Conservation (phyloP, 768 basidiomycete genomes). For the Podaxis pistillaris region DNA sequence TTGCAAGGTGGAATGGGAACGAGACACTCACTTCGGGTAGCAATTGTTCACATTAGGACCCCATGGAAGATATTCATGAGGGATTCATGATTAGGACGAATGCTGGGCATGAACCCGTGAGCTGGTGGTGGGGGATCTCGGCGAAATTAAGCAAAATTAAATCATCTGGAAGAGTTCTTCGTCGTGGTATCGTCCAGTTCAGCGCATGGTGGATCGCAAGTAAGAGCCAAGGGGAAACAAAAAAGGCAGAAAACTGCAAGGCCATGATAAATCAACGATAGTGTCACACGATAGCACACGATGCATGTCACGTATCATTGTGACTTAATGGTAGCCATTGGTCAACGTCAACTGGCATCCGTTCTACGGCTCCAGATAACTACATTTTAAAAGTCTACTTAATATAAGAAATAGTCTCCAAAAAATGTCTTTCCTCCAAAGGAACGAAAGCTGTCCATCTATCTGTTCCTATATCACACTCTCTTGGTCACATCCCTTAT, state of each 20-base stretch:
- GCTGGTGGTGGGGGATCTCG: neutral
- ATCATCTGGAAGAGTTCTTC: neutral
- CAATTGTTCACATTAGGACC: neutral
- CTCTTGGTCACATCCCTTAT: neutral
- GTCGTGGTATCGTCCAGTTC: neutral
- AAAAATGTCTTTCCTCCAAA: neutral
- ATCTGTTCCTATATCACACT: neutral
- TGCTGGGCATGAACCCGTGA: neutral
- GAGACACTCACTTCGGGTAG: neutral
- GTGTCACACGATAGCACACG: neutral
- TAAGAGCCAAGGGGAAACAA: neutral
- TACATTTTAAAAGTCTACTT: constrained; percentile 2
- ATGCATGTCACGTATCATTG: neutral
- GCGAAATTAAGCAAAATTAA: neutral
- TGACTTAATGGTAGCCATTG: neutral
- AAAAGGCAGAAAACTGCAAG: neutral
- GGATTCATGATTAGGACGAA: neutral
- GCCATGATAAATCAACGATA: neutral
- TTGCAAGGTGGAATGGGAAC: neutral
- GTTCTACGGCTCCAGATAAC: neutral
- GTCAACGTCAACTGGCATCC: neutral
- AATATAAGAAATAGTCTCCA: neutral
- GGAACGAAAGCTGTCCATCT: constrained; percentile 5
- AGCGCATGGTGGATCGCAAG: neutral
- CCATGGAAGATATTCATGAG: neutral